Evolutionary conservation across 75 land plant species (phyloP).

Genomic region (Sequoia sempervirens): DNA sequence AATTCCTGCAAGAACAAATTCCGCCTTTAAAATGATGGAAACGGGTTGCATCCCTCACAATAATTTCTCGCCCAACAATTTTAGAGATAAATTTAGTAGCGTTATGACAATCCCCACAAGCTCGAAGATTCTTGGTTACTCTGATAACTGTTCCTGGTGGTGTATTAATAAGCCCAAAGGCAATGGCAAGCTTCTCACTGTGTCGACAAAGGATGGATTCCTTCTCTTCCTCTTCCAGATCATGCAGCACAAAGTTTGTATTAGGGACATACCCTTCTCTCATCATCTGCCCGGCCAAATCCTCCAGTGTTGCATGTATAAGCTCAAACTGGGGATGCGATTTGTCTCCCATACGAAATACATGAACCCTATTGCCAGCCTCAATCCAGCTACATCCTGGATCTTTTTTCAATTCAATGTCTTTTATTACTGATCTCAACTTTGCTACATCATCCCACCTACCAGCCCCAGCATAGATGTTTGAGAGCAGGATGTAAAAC

Average conservation of each 20-base stretch:
- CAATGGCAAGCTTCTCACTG: conserved; percentile 16
- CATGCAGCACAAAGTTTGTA: conserved; percentile 9
- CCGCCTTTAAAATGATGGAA: conserved; percentile 14
- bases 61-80: conserved; percentile 9
- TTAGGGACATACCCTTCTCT: conserved; percentile 10
- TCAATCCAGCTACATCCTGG: conserved; percentile 20
- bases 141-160: conserved; percentile 2
- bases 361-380: conserved; percentile 15
- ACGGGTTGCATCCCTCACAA: conserved; percentile 13
- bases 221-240: conserved; percentile 11
- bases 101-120: conserved; percentile 15
- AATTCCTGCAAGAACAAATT: conserved; percentile 14
- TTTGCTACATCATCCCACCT: conserved; percentile 28
- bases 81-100: conserved; percentile 14
- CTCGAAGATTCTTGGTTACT: conserved; percentile 13
- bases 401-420: conserved; percentile 16
- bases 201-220: conserved; percentile 13
- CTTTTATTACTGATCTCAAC: conserved; percentile 13
- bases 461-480: conserved; percentile 20
- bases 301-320: conserved; percentile 4
- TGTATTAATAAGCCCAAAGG: conserved; percentile 15
- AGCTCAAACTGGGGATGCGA: neutral
- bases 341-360: conserved; percentile 15
- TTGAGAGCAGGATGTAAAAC: conserved; percentile 6
- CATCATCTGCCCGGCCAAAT: conserved; percentile 8